Evolutionary conservation across 257 asterid genomes (phyloP), one percentile per base, ranked within the genome.

Genomic region (Solanum chilense): DNA sequence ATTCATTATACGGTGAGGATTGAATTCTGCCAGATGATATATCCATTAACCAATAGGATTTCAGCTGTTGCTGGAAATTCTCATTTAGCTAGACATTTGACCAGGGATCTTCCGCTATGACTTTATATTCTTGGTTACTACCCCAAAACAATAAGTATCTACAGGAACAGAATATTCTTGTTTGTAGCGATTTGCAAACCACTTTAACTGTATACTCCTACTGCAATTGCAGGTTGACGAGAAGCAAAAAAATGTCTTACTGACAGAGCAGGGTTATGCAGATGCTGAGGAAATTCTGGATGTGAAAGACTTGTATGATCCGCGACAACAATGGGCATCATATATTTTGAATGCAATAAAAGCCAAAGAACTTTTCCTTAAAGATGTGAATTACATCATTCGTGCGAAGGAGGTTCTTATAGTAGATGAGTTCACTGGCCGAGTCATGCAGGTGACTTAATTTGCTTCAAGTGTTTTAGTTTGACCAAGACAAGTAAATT

Each of bases 261-360:
- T 95, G 85, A 88, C 98, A 21, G 99, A 97, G 91, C 98, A 97
- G 91, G 99, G 99, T 86, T 97, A 97, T 92, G 98, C 98, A 52
- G 99, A 95, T 90, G 95, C 99, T 77, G 99, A 97, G 88, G 99
- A 97, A 94, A 97, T 97, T 89, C 92, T 97, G 91, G 95, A 92
- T 84, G 96, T 97, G 84, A 94, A 97, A 90, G 99, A 97, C 92
- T 92, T 97, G 85, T 97, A 97, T 88, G 99, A 97, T 92, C 99
- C 99, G 39, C 92, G 98, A 89, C 98, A 95, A 93, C 99, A 97
- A 91, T 95, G 99, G 99, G 99, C 99, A 81, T 97, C 98, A 73
- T 97, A 93, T 92, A 89, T 97, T 89, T 87, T 97, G 89, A 97
- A 97, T 90, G 99, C 99, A 84, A 89, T 97, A 87, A 97, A 97